These are phyloP conservation scores for Alternaria sp. DNA, from an alignment of 2,329 filamentous ascomycete genomes.

Conservation along the genomic window DNA sequence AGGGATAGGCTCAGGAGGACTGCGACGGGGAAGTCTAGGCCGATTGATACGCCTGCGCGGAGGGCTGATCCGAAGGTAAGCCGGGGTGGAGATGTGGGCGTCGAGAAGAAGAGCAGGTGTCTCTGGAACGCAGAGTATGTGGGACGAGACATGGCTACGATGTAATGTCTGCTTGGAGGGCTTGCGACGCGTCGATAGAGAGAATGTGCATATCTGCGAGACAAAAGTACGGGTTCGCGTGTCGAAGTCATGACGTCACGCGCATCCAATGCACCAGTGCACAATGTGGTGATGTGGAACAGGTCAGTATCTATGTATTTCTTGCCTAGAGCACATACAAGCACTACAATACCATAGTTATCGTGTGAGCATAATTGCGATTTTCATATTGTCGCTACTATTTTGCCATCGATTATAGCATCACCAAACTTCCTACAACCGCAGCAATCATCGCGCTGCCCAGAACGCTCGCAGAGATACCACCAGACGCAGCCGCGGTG, in stretches of 20 bases:
- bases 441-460: conserved; percentile 13
- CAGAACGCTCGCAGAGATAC: conserved; percentile 3
- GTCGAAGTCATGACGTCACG: conserved; percentile 9
- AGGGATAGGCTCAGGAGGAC: conserved; percentile 26
- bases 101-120: conserved; percentile 33
- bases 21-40: conserved; percentile 30
- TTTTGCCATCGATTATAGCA: not conserved
- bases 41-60: conserved; percentile 22
- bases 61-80: conserved; percentile 28
- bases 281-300: not conserved
- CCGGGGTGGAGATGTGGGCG: conserved; percentile 22
- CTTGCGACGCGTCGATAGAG: not conserved
- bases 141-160: conserved; percentile 10
- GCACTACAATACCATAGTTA: not conserved
- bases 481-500: conserved; percentile 15
- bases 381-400: not conserved
- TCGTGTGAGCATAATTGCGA: not conserved
- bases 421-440: conserved; percentile 14
- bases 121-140: conserved; percentile 28
- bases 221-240: not conserved
- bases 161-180: not conserved
- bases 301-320: not conserved
- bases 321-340: not conserved
- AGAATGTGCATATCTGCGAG: not conserved
- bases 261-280: not conserved